phyloP scores from a whole-genome alignment of 306 rosid species.

The Clitoria ternatea region DNA sequence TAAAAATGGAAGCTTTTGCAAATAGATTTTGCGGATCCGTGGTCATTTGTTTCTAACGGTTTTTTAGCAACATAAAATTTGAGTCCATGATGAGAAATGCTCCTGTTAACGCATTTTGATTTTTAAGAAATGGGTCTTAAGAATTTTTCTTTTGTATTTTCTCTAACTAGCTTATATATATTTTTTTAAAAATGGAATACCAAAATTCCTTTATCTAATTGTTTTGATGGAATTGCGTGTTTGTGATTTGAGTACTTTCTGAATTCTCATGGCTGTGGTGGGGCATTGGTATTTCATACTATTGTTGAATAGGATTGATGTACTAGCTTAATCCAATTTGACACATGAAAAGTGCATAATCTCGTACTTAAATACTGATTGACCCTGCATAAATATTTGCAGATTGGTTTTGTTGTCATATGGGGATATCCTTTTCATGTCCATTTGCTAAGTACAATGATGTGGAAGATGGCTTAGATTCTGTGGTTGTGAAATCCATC shows the following conservation, averaged over 20 bases:
- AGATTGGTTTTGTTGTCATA: constrained; percentile 29
- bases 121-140: constrained; percentile 3
- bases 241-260: constrained; percentile 16
- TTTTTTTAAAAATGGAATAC: too few relatives aligned
- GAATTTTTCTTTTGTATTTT: background rate
- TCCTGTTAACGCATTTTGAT: constrained; percentile 15
- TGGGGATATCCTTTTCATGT: constrained; percentile 80
- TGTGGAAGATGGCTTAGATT: constrained; percentile 57
- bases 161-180: too few relatives aligned
- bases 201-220: background rate
- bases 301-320: background rate
- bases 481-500: constrained; percentile 64
- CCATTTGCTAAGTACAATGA: constrained; percentile 61
- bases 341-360: constrained; percentile 7
- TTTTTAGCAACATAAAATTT: background rate
- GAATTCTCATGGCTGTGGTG: background rate
- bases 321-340: background rate
- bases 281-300: background rate
- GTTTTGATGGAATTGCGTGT: background rate
- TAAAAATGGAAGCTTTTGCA: background rate
- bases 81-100: background rate
- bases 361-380: constrained; percentile 18
- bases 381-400: constrained; percentile 25
- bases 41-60: background rate
- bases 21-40: constrained; percentile 30